Conservation (phyloP, 139 green algal species). For the Picochlorum sp. region DNA sequence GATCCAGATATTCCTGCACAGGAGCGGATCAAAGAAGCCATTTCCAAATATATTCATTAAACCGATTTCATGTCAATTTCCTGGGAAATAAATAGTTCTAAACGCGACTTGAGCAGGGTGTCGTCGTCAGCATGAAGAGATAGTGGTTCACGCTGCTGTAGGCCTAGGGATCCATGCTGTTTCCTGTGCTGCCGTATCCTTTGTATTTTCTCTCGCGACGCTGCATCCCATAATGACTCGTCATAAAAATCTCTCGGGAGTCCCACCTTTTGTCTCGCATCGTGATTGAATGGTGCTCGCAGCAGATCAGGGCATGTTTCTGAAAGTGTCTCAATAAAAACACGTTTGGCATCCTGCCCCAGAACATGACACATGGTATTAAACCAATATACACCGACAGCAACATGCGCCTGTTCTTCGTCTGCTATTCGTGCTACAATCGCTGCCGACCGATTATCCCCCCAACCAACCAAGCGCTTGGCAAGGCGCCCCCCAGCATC, state of each 20-base stretch:
- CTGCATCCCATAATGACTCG: background rate
- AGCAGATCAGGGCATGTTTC: slow-evolving; percentile 47
- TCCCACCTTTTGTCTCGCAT: slow-evolving; percentile 27
- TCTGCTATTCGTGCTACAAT: slow-evolving; percentile 56
- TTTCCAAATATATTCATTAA: background rate
- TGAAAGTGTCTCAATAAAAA: slow-evolving; percentile 34
- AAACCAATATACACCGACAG: slow-evolving; percentile 67
- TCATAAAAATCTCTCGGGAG: slow-evolving; percentile 28
- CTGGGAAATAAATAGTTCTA: too few species aligned
- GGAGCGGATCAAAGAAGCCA: slow-evolving; percentile 17
- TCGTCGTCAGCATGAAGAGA: too few species aligned
- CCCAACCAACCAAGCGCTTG: slow-evolving; percentile 43
- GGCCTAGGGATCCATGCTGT: background rate
- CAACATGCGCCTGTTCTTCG: slow-evolving; percentile 73
- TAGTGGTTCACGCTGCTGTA: background rate
- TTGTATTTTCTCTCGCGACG: background rate
- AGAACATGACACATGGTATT: slow-evolving; percentile 38
- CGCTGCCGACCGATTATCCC: slow-evolving; percentile 53
- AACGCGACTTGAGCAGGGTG: too few species aligned
- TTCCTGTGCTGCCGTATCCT: background rate
- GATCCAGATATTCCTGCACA: slow-evolving; percentile 11
- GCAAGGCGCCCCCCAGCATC: slow-evolving; percentile 43
- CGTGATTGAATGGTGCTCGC: slow-evolving; percentile 31
- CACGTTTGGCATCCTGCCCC: slow-evolving; percentile 12
- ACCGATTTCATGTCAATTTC: too few species aligned